These are phyloP conservation scores for Mycena kentingensis DNA, from an alignment of 768 basidiomycete species.

Conservation along the genomic window DNA sequence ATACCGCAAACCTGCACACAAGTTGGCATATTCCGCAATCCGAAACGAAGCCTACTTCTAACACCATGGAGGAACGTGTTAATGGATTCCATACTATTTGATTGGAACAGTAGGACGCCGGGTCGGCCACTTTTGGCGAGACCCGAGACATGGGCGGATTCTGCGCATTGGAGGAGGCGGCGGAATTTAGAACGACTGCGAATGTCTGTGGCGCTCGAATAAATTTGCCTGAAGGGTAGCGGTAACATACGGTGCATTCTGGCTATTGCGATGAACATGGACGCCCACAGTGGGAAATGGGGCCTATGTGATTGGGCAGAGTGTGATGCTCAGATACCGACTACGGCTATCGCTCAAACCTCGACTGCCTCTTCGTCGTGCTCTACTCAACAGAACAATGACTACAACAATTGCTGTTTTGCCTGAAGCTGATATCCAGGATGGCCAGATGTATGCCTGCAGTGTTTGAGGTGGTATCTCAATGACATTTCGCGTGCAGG, in stretches of 20 bases:
- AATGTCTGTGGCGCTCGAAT: constrained; percentile 32
- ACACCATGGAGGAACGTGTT: constrained; percentile 40
- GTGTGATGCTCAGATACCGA: too few relatives aligned
- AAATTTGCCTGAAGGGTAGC: neutral
- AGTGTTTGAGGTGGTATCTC: neutral
- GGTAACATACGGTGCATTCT: constrained; percentile 44
- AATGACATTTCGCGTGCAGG: constrained; percentile 43
- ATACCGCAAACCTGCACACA: constrained; percentile 38
- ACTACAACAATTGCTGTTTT: constrained; percentile 60
- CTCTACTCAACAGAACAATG: too few relatives aligned
- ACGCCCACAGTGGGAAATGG: too few relatives aligned
- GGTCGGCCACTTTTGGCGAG: constrained; percentile 48
- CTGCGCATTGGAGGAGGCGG: constrained; percentile 40
- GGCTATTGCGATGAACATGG: constrained; percentile 38
- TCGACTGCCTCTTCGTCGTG: too few relatives aligned
- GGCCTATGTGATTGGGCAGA: too few relatives aligned
- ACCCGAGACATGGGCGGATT: constrained; percentile 40
- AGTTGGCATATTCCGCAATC: neutral
- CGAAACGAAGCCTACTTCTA: constrained; percentile 31
- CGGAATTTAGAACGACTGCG: constrained; percentile 44
- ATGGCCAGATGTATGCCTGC: constrained; percentile 61
- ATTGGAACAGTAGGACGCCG: constrained; percentile 46
- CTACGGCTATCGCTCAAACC: too few relatives aligned
- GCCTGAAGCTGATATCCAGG: constrained; percentile 55
- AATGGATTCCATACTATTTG: constrained; percentile 35